Base-by-base conservation (phyloP, 2,329 filamentous ascomycete genomes). In the Phoma herbarum region DNA sequence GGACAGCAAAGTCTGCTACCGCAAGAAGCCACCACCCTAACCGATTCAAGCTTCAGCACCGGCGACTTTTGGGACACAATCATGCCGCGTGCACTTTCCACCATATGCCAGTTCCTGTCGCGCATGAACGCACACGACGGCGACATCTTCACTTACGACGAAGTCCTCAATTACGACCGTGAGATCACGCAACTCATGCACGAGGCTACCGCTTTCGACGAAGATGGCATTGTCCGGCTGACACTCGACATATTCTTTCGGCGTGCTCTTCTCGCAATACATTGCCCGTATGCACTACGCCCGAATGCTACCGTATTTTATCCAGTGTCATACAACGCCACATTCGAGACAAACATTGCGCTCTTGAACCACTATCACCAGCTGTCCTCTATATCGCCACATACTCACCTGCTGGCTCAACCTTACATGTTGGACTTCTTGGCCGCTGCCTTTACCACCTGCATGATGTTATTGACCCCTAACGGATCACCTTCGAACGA, bases 301-400 rank as follows among this genome's bases (percentile, higher is more conserved):
- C 57, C 60, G 0, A 57, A 68, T 5, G 71, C 69, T 4, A 57
- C 61, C 12, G 43, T 51, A 18, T n/a, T 64, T 4, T 74, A 68
- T 46, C 60, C 69, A 16, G 61, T 63, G 7, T 74, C 72, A 1
- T 75, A 76, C 52, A 75, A 72, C 66, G 70, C 72, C 20, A 72
- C 69, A 20, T 60, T 76, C 8, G 72, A 74, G 51, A 71, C 64
- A 35, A 67, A 68, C 18, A 62, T 76, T 0, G 72, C 72, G 29
- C 55, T 75, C 11, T 66, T 75, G 20, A 65, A 69, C 2, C 67
- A 71, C 46, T 66, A 75, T 22, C 63, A 69, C 16, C 61, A 66
- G 22, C 52, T 74, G 4, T 67, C 59, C 31, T 66, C 72, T 22
- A 44, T 57, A 10, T 55, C 59, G 31, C 49, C 52, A 5, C 60